These are phyloP conservation scores for Lathyrus oleraceus DNA, from an alignment of 306 rosid genomes.

Conservation along the genomic window DNA sequence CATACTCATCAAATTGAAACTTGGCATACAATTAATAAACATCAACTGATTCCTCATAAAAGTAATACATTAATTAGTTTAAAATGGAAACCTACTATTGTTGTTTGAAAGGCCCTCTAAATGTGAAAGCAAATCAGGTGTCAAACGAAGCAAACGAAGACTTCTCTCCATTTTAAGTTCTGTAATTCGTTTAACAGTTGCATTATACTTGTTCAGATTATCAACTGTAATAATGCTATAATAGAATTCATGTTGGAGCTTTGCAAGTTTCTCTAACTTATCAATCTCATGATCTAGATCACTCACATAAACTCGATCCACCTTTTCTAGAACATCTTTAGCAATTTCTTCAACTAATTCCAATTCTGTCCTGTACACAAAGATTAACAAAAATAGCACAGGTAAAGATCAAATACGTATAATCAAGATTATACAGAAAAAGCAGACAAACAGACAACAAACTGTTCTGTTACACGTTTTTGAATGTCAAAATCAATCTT, in stretches of 20 bases:
- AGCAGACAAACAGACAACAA: too few species aligned
- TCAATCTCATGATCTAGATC: slow-evolving; percentile 24
- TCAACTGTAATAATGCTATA: accelerated
- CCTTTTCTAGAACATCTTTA: slow-evolving; percentile 21
- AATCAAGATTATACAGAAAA: too few species aligned
- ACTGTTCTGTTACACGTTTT: too few species aligned
- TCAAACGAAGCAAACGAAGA: slow-evolving; percentile 36
- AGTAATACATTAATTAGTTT: background rate
- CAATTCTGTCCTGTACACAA: slow-evolving; percentile 24
- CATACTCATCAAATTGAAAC: background rate
- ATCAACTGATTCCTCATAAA: background rate
- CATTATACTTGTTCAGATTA: background rate
- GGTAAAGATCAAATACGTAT: background rate
- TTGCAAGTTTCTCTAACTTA: slow-evolving; percentile 35
- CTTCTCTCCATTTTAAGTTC: slow-evolving; percentile 39
- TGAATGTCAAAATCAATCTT: too few species aligned
- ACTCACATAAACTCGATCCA: background rate
- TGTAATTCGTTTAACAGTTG: slow-evolving; percentile 10
- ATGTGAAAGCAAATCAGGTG: slow-evolving; percentile 41
- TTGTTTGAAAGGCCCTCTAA: background rate
- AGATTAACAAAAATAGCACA: background rate
- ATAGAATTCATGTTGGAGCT: background rate
- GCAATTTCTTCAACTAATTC: slow-evolving; percentile 42
- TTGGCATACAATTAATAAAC: background rate
- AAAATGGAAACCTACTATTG: background rate